Conservation (phyloP, 2,329 filamentous ascomycete genomes). For the Aspergillus sp. region DNA sequence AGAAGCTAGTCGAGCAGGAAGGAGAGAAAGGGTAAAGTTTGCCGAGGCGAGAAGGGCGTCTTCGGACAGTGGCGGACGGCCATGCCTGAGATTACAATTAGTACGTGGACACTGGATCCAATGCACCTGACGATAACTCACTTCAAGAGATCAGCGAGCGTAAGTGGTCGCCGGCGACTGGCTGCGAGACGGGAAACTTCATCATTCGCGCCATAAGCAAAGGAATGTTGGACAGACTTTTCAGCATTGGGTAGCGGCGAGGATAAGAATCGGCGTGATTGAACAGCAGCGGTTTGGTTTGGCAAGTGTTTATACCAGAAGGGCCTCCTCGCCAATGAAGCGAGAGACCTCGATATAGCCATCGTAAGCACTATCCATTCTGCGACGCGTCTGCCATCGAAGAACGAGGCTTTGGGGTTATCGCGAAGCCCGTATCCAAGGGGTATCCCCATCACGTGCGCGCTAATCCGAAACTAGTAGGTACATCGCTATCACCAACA, state of each 20-base stretch:
- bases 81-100: conserved; percentile 51
- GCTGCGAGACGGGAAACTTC: conserved; percentile 77
- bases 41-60: conserved; percentile 81
- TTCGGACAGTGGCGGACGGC: conserved; percentile 78
- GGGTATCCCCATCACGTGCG: conserved; percentile 1
- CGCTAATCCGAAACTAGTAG: background rate
- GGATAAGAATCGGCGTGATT: conserved; percentile 18
- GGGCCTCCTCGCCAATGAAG: conserved; percentile 10
- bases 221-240: conserved; percentile 46
- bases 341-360: conserved; percentile 16
- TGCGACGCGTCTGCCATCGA: conserved; percentile 5
- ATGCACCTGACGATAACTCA: conserved; percentile 42
- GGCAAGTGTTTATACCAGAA: background rate
- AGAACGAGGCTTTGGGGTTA: background rate
- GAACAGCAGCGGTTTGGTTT: background rate
- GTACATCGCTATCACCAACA: background rate
- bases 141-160: conserved; percentile 85
- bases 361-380: conserved; percentile 22
- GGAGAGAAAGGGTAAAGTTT: conserved; percentile 90
- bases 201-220: conserved; percentile 61
- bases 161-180: conserved; percentile 75
- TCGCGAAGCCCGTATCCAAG: conserved; percentile 1
- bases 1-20: conserved; percentile 88
- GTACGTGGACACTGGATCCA: background rate
- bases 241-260: conserved; percentile 15